Evolutionary conservation across 331 rosid genomes (phyloP).

Genomic region (Quercus phellos): DNA sequence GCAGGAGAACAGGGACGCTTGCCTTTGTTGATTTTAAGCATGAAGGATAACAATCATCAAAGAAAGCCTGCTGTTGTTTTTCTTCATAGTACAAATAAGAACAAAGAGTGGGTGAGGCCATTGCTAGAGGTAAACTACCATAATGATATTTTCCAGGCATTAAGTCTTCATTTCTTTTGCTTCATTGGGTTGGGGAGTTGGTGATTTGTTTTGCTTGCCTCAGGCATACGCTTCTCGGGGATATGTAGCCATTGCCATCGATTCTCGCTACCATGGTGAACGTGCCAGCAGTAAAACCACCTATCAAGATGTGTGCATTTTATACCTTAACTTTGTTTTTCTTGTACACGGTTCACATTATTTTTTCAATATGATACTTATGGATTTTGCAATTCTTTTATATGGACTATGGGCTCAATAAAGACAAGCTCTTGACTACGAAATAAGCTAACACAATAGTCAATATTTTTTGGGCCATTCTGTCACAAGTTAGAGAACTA

Average conservation of each 20-base stretch:
- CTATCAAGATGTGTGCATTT: constrained; percentile 50
- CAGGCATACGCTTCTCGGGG: constrained; percentile 94
- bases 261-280: constrained; percentile 97
- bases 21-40: constrained; percentile 65
- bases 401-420: background rate
- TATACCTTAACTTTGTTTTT: constrained; percentile 5
- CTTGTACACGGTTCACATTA: background rate
- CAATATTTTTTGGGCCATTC: background rate
- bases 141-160: background rate
- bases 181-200: constrained; percentile 4
- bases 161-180: background rate
- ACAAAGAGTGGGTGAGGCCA: constrained; percentile 74
- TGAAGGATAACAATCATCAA: constrained; percentile 45
- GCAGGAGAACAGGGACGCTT: constrained; percentile 89
- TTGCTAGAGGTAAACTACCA: constrained; percentile 60
- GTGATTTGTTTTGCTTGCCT: constrained; percentile 11
- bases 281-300: constrained; percentile 62
- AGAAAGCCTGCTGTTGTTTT: constrained; percentile 74
- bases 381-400: background rate
- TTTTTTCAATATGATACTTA: background rate
- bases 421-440: background rate
- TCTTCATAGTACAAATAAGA: constrained; percentile 58
- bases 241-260: constrained; percentile 65
- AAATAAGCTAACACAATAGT: background rate
- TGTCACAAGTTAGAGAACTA: background rate